phyloP scores from a whole-genome alignment of 2,329 filamentous ascomycete genomes.

The Hymenoscyphus infarciens region DNA sequence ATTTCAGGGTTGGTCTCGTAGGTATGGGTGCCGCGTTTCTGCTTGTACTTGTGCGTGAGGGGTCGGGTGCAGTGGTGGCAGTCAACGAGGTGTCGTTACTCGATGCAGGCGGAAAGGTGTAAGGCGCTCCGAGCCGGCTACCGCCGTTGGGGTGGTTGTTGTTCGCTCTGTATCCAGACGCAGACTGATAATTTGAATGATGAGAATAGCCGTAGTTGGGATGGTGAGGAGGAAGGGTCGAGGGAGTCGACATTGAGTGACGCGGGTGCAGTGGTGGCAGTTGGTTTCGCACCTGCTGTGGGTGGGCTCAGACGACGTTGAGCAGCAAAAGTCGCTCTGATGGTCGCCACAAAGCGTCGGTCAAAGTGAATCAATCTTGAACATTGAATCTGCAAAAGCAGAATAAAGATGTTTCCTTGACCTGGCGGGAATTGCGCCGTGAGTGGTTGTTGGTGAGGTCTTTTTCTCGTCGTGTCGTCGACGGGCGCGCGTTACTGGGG shows the following conservation, averaged over 20 bases:
- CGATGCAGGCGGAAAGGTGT: constrained; percentile 33
- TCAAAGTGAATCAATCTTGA: constrained; percentile 15
- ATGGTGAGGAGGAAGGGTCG: constrained; percentile 67
- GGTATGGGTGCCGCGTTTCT: constrained; percentile 24
- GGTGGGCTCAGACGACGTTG: constrained; percentile 23
- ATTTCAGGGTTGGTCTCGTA: constrained; percentile 30
- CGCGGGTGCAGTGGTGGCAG: not conserved
- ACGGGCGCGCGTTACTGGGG: constrained; percentile 15
- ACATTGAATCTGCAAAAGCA: constrained; percentile 24
- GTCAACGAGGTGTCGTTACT: constrained; percentile 32
- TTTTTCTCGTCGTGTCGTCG: constrained; percentile 16
- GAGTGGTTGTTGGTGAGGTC: constrained; percentile 11
- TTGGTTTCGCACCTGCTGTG: constrained; percentile 22
- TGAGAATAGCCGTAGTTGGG: constrained; percentile 60
- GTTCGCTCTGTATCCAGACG: constrained; percentile 49
- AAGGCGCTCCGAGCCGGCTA: constrained; percentile 31
- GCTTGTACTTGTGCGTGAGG: constrained; percentile 25
- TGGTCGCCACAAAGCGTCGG: constrained; percentile 16
- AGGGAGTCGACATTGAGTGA: constrained; percentile 71
- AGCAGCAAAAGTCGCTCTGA: constrained; percentile 15
- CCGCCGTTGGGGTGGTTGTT: constrained; percentile 37
- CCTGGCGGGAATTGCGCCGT: constrained; percentile 22
- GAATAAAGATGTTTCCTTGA: constrained; percentile 3
- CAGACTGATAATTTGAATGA: constrained; percentile 52
- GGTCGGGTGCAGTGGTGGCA: constrained; percentile 26